Evolutionary conservation across 2,329 filamentous ascomycete genomes (phyloP), one percentile per base, ranked within the genome.

Genomic region (Cadophora sp.): DNA sequence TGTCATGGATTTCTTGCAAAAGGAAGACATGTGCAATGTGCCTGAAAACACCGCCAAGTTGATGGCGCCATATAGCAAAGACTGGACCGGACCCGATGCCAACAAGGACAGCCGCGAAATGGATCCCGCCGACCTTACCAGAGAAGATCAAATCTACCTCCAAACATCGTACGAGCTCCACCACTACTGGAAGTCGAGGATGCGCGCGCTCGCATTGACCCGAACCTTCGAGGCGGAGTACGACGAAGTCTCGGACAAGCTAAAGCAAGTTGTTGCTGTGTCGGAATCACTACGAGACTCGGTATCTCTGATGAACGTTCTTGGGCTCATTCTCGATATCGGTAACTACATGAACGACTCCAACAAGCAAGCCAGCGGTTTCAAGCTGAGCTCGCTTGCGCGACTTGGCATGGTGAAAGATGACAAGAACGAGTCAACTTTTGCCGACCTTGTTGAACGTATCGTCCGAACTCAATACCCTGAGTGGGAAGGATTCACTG

Each of bases 311-410:
- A 97, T 98, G 90, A 97, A 97, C 72, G 94, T 99, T 56, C 87
- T 99, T 65, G 94, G 95, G 67, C 85, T 98, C 69, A 99, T 99
- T 79, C 83, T 99, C 74, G 95, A 97, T 79, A 97, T 99, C 76
- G 96, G 96, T 79, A 99, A 99, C 80, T 99, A 97, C 85, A 99
- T 99, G 96, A 99, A 99, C 83, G 96, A 98, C 78, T 91, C 94
- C 64, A 98, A 97, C 82, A 99, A 99, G 82, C 96, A 98, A 81
- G 96, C 96, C 4, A 92, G 91, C 66, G 96, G 96, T 70, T 99
- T 99, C 89, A 99, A 99, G 83, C 88, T 99, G 16, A 96, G 94
- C 76, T 97, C 96, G 6, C 89, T 99, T 59, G 92, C 93, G 33
- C 89, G 96, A 64, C 83, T 99, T 64, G 94, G 91, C 68, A 98